A percentile compares a stretch with the other conserved stretches of the same genome.
Evolutionary conservation across 1,284 basidiomycete species (phyloP).

Genomic region (Earliella scabrosa): DNA sequence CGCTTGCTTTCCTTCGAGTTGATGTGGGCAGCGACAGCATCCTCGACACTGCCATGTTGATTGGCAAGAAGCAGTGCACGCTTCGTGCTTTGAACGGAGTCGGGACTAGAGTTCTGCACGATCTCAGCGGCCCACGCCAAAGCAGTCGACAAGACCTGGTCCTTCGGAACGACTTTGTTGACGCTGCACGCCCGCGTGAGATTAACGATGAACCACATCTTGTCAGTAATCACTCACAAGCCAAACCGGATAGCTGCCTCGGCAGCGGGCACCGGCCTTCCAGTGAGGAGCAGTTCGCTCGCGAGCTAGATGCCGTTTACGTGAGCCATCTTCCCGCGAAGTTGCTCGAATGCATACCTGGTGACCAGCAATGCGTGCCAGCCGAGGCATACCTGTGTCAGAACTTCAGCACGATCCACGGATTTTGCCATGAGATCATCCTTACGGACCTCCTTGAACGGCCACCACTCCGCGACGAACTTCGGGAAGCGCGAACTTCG

Average conservation of each 20-base stretch:
- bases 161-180: constrained; percentile 65
- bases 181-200: constrained; percentile 48
- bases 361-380: constrained; percentile 65
- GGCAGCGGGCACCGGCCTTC: constrained; percentile 65
- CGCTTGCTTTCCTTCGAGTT: constrained; percentile 55
- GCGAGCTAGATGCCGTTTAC: constrained; percentile 54
- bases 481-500: constrained; percentile 81
- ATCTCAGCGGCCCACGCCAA: constrained; percentile 68
- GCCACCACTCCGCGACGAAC: constrained; percentile 83
- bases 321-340: neutral
- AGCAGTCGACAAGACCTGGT: constrained; percentile 64
- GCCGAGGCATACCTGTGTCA: constrained; percentile 61
- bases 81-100: constrained; percentile 82
- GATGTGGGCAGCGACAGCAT: constrained; percentile 54
- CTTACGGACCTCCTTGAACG: constrained; percentile 68
- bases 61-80: constrained; percentile 59
- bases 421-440: neutral
- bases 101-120: constrained; percentile 68
- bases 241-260: constrained; percentile 75
- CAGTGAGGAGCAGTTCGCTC: constrained; percentile 78
- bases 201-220: neutral
- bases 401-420: neutral
- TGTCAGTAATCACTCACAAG: constrained; percentile 55
- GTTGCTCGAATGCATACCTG: constrained; percentile 50
- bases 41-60: constrained; percentile 57